Evolutionary conservation across 371 early-diverging fungal species (phyloP), one percentile per base, ranked within the genome.

Genomic region (Mortierella sp.): DNA sequence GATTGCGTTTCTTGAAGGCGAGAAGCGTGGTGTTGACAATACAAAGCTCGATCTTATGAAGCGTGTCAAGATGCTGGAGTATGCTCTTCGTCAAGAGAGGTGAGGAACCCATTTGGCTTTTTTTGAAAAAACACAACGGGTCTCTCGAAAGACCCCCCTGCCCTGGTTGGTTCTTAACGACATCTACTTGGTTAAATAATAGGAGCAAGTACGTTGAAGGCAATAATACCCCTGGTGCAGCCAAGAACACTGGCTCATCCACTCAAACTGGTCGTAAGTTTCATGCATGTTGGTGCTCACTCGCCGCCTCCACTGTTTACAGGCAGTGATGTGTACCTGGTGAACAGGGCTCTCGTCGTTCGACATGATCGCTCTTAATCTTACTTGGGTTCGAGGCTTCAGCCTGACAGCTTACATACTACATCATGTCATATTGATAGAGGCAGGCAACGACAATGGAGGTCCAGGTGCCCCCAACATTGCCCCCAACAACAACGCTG

Each of bases 1-100:
- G 43, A 83, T 95, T 49, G 91, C 94, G 1, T 82, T 90, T 52
- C 83, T 95, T 43, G 93, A 94, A 74, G 94, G 95, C n/a, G 94
- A 94, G 78, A 82, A 90, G 49, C 82, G 91, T 50, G 94, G 91
- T 13, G 79, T 89, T 41, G 95, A 95, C 60, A 91, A 88, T 61
- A 67, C 90, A 38, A 92, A 90, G 65, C 54, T 84, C n/a, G 93
- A 93, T 80, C 78, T 96, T 54, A 69, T 92, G 81, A 86, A 90
- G 71, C 81, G 95, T 50, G 88, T 94, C 26, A 93, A 93, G 78
- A 94, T 96, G 95, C 82, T 96, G 18, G 95, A 96, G 81, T 93
- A 85, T 80, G 92, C 94, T 14, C 72, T 96, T 50, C 68, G 84
- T 53, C 88, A 90, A 67, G 91, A 93, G 71, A 87, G 73, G 73